These are phyloP conservation scores for Lathyrus aphaca DNA, from an alignment of 306 rosid species.

Conservation along the genomic window DNA sequence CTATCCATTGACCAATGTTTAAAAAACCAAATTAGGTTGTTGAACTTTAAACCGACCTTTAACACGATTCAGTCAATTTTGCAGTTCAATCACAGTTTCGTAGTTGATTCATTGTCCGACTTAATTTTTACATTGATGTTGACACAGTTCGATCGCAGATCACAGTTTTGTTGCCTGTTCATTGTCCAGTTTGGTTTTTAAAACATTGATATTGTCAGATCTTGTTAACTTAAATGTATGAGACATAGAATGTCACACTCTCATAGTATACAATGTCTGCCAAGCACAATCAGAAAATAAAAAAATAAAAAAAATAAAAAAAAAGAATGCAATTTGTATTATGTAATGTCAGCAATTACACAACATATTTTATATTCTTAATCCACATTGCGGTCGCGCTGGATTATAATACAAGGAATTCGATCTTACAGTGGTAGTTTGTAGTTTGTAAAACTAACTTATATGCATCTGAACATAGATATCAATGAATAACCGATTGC, in stretches of 20 bases:
- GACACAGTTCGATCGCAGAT: too few relatives aligned
- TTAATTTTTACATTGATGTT: neutral
- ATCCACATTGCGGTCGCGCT: neutral
- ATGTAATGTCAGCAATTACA: neutral
- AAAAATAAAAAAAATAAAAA: neutral
- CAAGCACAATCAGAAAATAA: neutral
- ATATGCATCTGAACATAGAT: constrained; percentile 27
- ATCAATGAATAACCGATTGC: constrained; percentile 18
- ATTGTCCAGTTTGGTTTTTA: too few relatives aligned
- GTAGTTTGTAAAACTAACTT: constrained; percentile 33
- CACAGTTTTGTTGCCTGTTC: too few relatives aligned
- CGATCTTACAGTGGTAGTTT: neutral
- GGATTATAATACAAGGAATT: constrained; percentile 30
- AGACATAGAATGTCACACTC: too few relatives aligned
- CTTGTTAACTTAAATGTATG: neutral
- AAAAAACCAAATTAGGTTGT: neutral
- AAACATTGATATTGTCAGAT: neutral
- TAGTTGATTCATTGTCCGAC: neutral
- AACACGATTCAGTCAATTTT: neutral
- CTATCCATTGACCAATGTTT: neutral
- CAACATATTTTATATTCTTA: constrained; percentile 21
- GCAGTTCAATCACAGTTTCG: neutral
- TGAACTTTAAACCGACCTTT: neutral
- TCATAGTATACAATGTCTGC: too few relatives aligned
- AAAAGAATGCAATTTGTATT: constrained; percentile 6